Conservation (phyloP, 1,284 basidiomycete species). For the Melampsora americana region DNA sequence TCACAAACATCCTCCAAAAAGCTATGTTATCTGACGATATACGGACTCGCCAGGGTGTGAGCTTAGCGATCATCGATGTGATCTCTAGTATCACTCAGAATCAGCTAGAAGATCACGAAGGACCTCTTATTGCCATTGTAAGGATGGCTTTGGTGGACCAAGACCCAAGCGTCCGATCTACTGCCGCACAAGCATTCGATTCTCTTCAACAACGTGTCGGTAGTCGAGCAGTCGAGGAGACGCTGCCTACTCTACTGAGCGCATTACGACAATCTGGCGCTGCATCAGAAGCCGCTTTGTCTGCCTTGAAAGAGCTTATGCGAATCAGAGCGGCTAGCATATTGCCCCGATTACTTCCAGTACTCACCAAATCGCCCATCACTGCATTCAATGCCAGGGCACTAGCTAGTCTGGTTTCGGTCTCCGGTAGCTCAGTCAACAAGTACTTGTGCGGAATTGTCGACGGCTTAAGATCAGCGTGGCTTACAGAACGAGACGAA, state of each 20-base stretch:
- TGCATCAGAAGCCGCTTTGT: constrained; percentile 86
- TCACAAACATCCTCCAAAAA: constrained; percentile 69
- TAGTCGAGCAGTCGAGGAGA: constrained; percentile 87
- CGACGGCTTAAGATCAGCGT: constrained; percentile 68
- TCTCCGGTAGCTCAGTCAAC: constrained; percentile 89
- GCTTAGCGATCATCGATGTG: constrained; percentile 79
- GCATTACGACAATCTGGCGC: constrained; percentile 86
- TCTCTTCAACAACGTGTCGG: constrained; percentile 85
- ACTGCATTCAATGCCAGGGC: constrained; percentile 94
- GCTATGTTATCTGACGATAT: constrained; percentile 64
- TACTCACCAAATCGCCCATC: constrained; percentile 83
- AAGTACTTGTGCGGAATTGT: constrained; percentile 70
- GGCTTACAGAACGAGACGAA: constrained; percentile 64
- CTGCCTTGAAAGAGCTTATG: constrained; percentile 81
- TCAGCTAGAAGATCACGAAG: constrained; percentile 85
- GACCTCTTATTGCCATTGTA: constrained; percentile 80
- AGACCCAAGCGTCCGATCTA: constrained; percentile 78
- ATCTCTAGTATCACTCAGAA: constrained; percentile 81
- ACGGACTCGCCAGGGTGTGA: constrained; percentile 80
- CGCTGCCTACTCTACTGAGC: constrained; percentile 88
- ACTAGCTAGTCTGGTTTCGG: constrained; percentile 81
- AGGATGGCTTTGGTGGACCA: constrained; percentile 83
- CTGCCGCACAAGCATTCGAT: constrained; percentile 92
- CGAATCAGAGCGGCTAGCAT: constrained; percentile 80
- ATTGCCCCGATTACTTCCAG: constrained; percentile 96